Evolutionary conservation across 2,329 filamentous ascomycete species (phyloP).

Genomic region (Calycina herbarum): DNA sequence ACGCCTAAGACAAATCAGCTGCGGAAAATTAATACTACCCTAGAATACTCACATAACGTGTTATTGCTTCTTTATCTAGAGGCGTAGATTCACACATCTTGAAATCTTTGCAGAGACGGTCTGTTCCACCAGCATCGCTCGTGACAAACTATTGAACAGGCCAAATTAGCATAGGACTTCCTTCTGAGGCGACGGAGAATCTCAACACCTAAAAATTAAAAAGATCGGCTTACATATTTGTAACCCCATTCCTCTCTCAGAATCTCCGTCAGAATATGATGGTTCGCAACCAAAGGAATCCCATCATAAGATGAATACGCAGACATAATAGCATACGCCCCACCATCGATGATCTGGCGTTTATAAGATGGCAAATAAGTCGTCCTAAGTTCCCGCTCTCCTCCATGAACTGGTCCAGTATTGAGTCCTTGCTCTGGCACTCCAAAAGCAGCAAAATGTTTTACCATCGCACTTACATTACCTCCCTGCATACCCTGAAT

Average conservation of each 20-base stretch:
- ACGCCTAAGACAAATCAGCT: slow-evolving; percentile 40
- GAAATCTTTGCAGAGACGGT: slow-evolving; percentile 65
- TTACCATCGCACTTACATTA: slow-evolving; percentile 70
- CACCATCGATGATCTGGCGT: slow-evolving; percentile 68
- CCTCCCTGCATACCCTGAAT: slow-evolving; percentile 62
- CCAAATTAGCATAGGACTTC: not conserved
- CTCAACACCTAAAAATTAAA: not conserved
- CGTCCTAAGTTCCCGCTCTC: slow-evolving; percentile 54
- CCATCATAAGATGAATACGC: slow-evolving; percentile 76
- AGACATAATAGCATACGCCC: slow-evolving; percentile 69
- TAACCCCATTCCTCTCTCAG: slow-evolving; percentile 72
- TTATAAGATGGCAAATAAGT: slow-evolving; percentile 63
- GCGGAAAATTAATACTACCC: not conserved
- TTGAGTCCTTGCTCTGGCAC: slow-evolving; percentile 72
- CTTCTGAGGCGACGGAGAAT: not conserved
- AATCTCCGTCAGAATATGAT: slow-evolving; percentile 66
- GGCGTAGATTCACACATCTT: slow-evolving; percentile 60
- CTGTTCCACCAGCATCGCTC: slow-evolving; percentile 69
- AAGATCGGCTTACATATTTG: slow-evolving; percentile 24
- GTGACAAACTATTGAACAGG: slow-evolving; percentile 57
- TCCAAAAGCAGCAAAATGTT: slow-evolving; percentile 72
- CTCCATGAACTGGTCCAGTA: slow-evolving; percentile 56
- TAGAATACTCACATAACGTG: slow-evolving; percentile 47
- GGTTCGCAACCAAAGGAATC: slow-evolving; percentile 64
- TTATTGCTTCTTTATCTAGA: slow-evolving; percentile 65